These are phyloP conservation scores for Lasiodiplodia sp. DNA, from an alignment of 2,329 filamentous ascomycete species.

Conservation along the genomic window DNA sequence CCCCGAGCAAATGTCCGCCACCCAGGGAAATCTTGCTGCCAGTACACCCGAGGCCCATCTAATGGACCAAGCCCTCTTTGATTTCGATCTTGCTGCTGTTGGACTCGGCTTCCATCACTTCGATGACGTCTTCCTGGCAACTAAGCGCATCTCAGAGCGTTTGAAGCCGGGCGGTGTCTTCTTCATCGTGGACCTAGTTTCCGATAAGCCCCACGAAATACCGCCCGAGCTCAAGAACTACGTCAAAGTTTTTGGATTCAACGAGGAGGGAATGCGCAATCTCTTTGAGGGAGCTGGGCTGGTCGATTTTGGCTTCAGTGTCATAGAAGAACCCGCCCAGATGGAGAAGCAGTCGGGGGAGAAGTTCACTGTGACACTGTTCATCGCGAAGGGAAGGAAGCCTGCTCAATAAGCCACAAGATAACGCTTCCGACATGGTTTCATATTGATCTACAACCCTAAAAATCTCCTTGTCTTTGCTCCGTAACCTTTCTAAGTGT, in stretches of 20 bases:
- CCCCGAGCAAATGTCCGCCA: constrained; percentile 36
- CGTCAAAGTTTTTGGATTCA: constrained; percentile 72
- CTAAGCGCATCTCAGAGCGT: constrained; percentile 65
- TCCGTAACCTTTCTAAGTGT: not conserved
- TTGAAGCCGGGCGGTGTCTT: constrained; percentile 71
- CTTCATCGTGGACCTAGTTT: constrained; percentile 72
- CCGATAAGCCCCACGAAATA: constrained; percentile 31
- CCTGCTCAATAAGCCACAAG: not conserved
- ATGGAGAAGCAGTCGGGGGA: constrained; percentile 40
- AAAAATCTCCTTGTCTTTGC: not conserved
- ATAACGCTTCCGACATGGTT: not conserved
- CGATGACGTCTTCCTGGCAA: constrained; percentile 66
- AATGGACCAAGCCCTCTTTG: constrained; percentile 40
- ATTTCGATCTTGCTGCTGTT: constrained; percentile 54
- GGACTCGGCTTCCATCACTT: constrained; percentile 58
- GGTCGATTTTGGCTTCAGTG: constrained; percentile 63
- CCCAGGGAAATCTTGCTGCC: constrained; percentile 47
- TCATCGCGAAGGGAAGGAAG: constrained; percentile 22
- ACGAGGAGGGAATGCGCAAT: constrained; percentile 61
- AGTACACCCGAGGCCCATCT: constrained; percentile 37
- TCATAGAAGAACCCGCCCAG: constrained; percentile 60
- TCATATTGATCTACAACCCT: not conserved
- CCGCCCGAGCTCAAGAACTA: constrained; percentile 55
- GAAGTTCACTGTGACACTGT: constrained; percentile 5
- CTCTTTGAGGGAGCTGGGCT: constrained; percentile 71